Conservation (phyloP, 2,329 filamentous ascomycete genomes). For the Exutisphaerella laricina region DNA sequence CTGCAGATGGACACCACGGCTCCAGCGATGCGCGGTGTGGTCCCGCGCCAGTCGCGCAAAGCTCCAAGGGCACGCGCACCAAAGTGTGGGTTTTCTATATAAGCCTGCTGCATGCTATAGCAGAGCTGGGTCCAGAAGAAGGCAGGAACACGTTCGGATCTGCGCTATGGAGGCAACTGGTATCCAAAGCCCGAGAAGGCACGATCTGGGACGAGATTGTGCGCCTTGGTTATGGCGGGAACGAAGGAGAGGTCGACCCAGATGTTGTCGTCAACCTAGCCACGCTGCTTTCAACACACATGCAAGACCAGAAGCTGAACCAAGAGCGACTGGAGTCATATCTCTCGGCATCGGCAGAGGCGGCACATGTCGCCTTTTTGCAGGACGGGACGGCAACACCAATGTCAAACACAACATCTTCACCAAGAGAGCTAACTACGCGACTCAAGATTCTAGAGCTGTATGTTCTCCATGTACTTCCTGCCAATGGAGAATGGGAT, state of each 20-base stretch:
- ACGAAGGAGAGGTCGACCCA: slow-evolving; percentile 85
- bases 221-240: slow-evolving; percentile 76
- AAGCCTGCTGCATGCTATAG: slow-evolving; percentile 82
- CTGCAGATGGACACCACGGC: slow-evolving; percentile 9
- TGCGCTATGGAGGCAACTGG: slow-evolving; percentile 76
- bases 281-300: slow-evolving; percentile 85
- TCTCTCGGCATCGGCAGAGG: slow-evolving; percentile 60
- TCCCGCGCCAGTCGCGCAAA: slow-evolving; percentile 67
- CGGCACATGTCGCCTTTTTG: slow-evolving; percentile 61
- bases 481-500: slow-evolving; percentile 91
- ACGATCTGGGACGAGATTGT: slow-evolving; percentile 94
- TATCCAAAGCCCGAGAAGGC: slow-evolving; percentile 79
- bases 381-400: slow-evolving; percentile 46
- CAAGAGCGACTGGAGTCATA: slow-evolving; percentile 86
- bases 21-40: slow-evolving; percentile 7
- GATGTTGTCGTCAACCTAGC: slow-evolving; percentile 92
- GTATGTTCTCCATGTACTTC: slow-evolving; percentile 91
- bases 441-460: slow-evolving; percentile 90
- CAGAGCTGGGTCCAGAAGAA: slow-evolving; percentile 84
- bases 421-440: slow-evolving; percentile 43
- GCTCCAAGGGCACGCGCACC: slow-evolving; percentile 75
- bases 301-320: slow-evolving; percentile 73
- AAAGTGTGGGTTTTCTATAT: slow-evolving; percentile 98
- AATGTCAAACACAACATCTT: slow-evolving; percentile 48
- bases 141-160: slow-evolving; percentile 83